phyloP scores from a whole-genome alignment of 805 yeast species.

The Lipomyces orientalis region DNA sequence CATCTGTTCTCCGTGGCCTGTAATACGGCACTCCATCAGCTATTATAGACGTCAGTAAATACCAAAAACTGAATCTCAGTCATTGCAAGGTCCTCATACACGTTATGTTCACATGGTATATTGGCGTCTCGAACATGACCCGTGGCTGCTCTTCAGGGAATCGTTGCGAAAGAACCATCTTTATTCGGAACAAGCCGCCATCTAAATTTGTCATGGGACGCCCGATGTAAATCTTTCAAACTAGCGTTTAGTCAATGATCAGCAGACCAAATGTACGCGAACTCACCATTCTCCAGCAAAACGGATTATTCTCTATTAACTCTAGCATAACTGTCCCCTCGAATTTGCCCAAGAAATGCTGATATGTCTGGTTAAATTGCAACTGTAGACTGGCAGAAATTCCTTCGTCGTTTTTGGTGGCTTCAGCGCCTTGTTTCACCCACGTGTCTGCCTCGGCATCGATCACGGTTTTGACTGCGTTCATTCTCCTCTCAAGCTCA shows the following conservation, averaged over 20 bases:
- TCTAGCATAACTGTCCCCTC: constrained; percentile 26
- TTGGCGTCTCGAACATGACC: constrained; percentile 24
- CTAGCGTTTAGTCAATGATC: not conserved
- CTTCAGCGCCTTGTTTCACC: constrained; percentile 20
- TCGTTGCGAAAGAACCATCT: constrained; percentile 14
- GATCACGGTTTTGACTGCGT: constrained; percentile 10
- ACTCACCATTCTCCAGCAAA: constrained; percentile 20
- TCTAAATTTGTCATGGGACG: constrained; percentile 26
- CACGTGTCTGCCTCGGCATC: constrained; percentile 22
- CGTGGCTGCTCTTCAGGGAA: constrained; percentile 29
- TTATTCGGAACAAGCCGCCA: constrained; percentile 23
- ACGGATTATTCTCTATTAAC: constrained; percentile 23
- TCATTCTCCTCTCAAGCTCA: constrained; percentile 18
- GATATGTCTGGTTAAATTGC: constrained; percentile 4
- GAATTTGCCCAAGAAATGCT: constrained; percentile 1
- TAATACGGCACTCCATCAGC: constrained; percentile 28
- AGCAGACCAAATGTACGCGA: not conserved
- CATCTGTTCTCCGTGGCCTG: constrained; percentile 16
- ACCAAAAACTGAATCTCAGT: not conserved
- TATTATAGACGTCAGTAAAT: not conserved
- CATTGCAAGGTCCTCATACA: constrained; percentile 8
- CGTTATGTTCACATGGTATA: constrained; percentile 24
- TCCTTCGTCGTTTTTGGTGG: constrained; percentile 6
- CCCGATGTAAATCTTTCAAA: constrained; percentile 15
- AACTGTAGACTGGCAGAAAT: constrained; percentile 13